Percentiles rank a stretch among this genome's conserved stretches.
Evolutionary conservation across 1,139 yeast species (phyloP).

Genomic region (Candida smagusa): DNA sequence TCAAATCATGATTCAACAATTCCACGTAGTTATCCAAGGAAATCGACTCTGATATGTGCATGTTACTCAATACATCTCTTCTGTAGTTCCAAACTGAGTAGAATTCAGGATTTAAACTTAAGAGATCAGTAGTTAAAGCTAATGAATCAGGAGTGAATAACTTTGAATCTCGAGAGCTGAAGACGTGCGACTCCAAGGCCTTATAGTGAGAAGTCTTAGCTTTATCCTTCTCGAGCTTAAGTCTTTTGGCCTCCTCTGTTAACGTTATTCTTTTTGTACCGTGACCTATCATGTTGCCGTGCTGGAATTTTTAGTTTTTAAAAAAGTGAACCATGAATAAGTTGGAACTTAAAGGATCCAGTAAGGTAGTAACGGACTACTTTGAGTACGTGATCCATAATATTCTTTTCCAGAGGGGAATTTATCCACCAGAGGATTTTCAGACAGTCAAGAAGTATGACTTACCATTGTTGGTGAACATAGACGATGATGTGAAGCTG

Average conservation of each 20-base stretch:
- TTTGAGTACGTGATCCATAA: conserved; percentile 78
- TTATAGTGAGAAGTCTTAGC: conserved; percentile 54
- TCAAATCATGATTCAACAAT: conserved; percentile 57
- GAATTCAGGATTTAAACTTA: conserved; percentile 76
- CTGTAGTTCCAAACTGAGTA: conserved; percentile 91
- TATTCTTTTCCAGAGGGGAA: conserved; percentile 84
- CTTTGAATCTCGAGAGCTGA: conserved; percentile 30
- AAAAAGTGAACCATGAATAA: conserved; percentile 18
- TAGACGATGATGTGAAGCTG: conserved; percentile 71
- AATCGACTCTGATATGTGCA: conserved; percentile 19
- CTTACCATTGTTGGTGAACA: conserved; percentile 66
- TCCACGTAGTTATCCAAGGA: conserved; percentile 20
- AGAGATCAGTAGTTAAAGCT: conserved; percentile 46
- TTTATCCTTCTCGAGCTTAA: conserved; percentile 55
- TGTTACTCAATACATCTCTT: conserved; percentile 57
- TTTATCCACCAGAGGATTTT: conserved; percentile 88
- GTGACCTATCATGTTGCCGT: conserved; percentile 33
- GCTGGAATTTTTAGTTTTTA: background rate
- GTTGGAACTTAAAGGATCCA: conserved; percentile 72
- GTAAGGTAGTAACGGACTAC: conserved; percentile 76
- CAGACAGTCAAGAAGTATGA: conserved; percentile 78
- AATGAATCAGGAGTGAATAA: conserved; percentile 42
- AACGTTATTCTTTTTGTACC: conserved; percentile 63
- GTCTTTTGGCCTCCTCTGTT: conserved; percentile 52
- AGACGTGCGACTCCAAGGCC: conserved; percentile 40